Percentiles rank a stretch among this genome's conserved stretches.
These are phyloP conservation scores for Solanum hybrid DNA, from an alignment of 305 asterid species.

Conservation along the genomic window DNA sequence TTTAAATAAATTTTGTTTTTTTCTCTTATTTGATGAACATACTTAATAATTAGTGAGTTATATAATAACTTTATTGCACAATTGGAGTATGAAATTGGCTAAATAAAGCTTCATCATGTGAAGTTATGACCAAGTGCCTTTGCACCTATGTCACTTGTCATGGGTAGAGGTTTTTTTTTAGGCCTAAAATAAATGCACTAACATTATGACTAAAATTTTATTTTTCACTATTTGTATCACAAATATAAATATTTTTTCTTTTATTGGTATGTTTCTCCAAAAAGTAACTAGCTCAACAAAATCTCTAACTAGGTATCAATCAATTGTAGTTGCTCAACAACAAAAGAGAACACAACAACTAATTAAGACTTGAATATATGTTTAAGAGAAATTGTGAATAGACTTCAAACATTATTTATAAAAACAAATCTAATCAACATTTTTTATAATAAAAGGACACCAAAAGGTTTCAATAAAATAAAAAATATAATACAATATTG, in stretches of 20 bases:
- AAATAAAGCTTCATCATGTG: neutral
- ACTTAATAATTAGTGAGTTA: neutral
- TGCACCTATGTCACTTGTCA: neutral
- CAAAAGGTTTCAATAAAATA: neutral
- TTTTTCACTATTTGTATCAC: neutral
- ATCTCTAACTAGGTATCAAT: neutral
- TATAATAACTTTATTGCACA: neutral
- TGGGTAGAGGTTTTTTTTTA: neutral
- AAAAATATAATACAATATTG: neutral
- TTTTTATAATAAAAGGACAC: neutral
- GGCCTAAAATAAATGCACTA: neutral
- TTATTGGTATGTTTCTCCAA: neutral
- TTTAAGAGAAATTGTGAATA: neutral
- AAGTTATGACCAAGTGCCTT: neutral
- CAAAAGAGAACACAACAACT: neutral
- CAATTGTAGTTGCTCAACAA: neutral
- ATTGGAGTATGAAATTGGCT: neutral
- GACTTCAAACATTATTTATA: neutral
- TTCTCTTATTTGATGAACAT: neutral
- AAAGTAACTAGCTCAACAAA: neutral
- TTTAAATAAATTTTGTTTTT: no score
- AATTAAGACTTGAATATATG: neutral
- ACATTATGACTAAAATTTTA: neutral
- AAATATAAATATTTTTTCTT: neutral
- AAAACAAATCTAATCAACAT: neutral